A percentile compares a stretch with the other conserved stretches of the same genome.
Conservation (phyloP, 2,329 filamentous ascomycete species). For the Cytospora piceae region DNA sequence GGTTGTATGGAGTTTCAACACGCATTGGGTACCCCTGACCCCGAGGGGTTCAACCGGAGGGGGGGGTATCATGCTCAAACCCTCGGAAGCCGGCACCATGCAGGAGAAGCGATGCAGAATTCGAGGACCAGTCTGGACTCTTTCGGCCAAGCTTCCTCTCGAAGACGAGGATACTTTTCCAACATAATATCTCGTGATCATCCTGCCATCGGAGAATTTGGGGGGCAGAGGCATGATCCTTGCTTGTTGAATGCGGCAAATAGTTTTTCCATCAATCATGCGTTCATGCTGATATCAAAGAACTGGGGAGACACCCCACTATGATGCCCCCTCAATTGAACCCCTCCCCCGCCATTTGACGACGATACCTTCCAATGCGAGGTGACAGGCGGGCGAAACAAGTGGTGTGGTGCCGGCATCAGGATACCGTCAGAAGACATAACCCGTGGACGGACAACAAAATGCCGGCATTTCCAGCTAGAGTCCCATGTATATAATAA, state of each 20-base stretch:
- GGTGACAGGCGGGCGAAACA: not conserved
- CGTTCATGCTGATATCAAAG: not conserved
- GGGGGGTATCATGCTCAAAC: too few relatives aligned
- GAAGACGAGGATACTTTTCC: not conserved
- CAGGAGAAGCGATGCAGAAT: not conserved
- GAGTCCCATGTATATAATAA: conserved; percentile 1
- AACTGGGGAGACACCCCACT: conserved; percentile 21
- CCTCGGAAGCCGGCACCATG: not conserved
- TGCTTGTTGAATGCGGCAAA: not conserved
- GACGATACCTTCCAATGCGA: conserved; percentile 25
- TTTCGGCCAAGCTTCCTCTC: not conserved
- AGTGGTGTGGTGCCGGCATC: conserved; percentile 17
- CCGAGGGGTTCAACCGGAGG: too few relatives aligned
- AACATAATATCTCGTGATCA: not conserved
- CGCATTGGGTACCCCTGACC: not conserved
- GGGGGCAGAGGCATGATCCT: conserved; percentile 10
- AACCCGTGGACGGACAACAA: conserved; percentile 23
- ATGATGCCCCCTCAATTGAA: conserved; percentile 16
- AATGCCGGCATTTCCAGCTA: conserved; percentile 9
- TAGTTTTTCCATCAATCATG: conserved; percentile 30
- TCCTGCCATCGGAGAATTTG: not conserved
- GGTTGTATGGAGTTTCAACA: not conserved
- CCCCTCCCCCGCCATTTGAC: conserved; percentile 22
- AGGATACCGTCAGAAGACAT: conserved; percentile 14
- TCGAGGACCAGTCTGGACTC: not conserved